Base-by-base conservation (phyloP, 1,284 basidiomycete genomes). In the Schizophyllum commune region DNA sequence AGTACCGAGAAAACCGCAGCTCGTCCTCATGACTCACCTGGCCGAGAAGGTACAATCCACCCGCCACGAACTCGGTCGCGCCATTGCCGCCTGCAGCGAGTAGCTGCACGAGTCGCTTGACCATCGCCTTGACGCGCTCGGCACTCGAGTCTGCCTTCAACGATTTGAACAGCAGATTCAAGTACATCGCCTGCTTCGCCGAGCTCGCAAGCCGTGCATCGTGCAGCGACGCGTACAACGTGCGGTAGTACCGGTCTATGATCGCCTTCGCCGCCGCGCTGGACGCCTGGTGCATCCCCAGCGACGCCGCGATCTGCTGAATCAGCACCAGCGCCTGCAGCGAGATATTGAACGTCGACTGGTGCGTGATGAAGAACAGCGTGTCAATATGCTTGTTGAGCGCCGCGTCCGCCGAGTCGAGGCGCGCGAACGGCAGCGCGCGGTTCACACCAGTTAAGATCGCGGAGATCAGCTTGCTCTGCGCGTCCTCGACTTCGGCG, bases 181-280 rank as follows among this genome's bases (percentile, higher is more conserved):
- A 83, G 73, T 98, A 99, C 89, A 99, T 93, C 7, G 96, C 94
- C 73, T 98, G 95, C 72, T 99, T 98, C 32, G 91, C 92, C 17
- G 94, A 94, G 1, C 82, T 81, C 17, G 87, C 81, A 5, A 99
- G 81, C 11, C 97, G 87, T 0, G 80, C 77, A 69, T 99, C 96
- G 47, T 91, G 84, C 5, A 99, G 78, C 1, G 94, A 96, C 32
- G 89, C 85, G 71, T 99, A 99, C 0, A 99, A 78, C 0, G 93
- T 88, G 56, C 94, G 86, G 76, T 95, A 98, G 77, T 94, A 99
- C 39, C 97, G 83, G 68, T 94, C 88, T 1, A 83, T 79, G 15
- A 95, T 82, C 1, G 85, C 77, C 60, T 78, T 79, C 4, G 27
- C 53, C 27, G 53, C 19, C 15, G 65, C 56, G n/a, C 61, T 56